A percentile compares a stretch with the other conserved stretches of the same genome.
phyloP scores from a whole-genome alignment of 108 stramenopile genomes.

The Cyclotella cryptica region DNA sequence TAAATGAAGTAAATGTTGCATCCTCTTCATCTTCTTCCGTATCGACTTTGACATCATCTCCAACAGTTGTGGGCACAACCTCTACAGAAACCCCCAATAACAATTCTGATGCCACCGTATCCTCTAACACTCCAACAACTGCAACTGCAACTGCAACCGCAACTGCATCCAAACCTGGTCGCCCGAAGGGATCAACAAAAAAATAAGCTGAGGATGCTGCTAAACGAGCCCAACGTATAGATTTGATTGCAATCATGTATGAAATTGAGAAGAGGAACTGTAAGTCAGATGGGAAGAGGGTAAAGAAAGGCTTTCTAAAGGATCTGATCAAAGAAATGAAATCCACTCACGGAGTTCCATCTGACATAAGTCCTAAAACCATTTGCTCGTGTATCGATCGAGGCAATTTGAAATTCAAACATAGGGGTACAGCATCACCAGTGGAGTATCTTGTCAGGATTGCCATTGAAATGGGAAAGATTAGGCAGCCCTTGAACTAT shows the following conservation, averaged over 20 bases:
- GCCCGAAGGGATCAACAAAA: conserved; percentile 20
- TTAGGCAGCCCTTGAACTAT: neutral
- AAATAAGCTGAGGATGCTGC: neutral
- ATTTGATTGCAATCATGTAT: too few species aligned
- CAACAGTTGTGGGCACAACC: neutral
- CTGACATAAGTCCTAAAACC: neutral
- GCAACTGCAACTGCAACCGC: too few species aligned
- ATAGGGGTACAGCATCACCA: conserved; percentile 4
- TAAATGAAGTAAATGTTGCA: neutral
- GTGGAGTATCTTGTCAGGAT: conserved; percentile 2
- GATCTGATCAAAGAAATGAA: neutral
- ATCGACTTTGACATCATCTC: conserved; percentile 8
- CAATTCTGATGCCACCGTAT: neutral
- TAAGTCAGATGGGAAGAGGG: neutral
- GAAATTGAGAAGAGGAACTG: neutral
- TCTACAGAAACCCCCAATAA: neutral
- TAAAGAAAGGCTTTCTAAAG: conserved; percentile 14
- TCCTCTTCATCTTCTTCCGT: neutral
- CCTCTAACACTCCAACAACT: neutral
- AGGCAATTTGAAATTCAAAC: neutral
- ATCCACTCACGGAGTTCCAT: neutral
- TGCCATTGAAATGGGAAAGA: neutral
- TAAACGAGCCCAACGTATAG: neutral
- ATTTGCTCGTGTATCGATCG: neutral
- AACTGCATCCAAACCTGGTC: conserved; percentile 13